Percentiles rank a stretch among this genome's conserved stretches.
Evolutionary conservation across 2,329 filamentous ascomycete genomes (phyloP).

Genomic region (Dothiorella sarmentorum): DNA sequence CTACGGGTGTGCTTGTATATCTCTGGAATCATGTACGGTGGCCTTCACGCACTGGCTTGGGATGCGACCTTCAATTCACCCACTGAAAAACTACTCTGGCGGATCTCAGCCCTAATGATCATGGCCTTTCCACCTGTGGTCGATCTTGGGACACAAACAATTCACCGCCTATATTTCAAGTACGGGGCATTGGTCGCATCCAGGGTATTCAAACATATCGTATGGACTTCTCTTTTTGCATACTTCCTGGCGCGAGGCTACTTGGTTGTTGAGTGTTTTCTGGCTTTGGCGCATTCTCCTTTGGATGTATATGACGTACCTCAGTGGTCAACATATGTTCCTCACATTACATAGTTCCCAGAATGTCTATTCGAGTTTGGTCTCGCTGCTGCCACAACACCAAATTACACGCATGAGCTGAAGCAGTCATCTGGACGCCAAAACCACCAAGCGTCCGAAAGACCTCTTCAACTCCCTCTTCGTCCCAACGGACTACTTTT

Average conservation of each 20-base stretch:
- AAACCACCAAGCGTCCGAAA: too few relatives aligned
- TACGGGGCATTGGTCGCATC: too few relatives aligned
- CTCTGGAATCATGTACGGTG: constrained; percentile 21
- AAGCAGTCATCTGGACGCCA: too few relatives aligned
- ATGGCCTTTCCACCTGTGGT: not conserved
- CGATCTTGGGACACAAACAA: not conserved
- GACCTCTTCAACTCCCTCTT: too few relatives aligned
- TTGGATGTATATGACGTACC: constrained; percentile 14
- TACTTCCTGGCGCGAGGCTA: constrained; percentile 20
- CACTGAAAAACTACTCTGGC: constrained; percentile 21
- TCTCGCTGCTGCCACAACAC: too few relatives aligned
- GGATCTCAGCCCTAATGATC: not conserved
- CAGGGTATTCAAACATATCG: not conserved
- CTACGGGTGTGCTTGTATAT: not conserved
- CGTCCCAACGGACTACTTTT: too few relatives aligned
- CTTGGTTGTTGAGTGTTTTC: constrained; percentile 21
- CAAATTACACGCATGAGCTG: too few relatives aligned
- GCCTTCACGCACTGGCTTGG: constrained; percentile 26
- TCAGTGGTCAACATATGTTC: constrained; percentile 20
- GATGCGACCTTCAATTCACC: constrained; percentile 22
- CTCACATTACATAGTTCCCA: constrained; percentile 20
- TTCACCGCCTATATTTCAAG: not conserved
- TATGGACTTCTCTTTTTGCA: not conserved
- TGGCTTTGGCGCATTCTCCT: constrained; percentile 20
- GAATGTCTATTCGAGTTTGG: too few relatives aligned